A percentile compares a stretch with the other conserved stretches of the same genome.
Conservation (phyloP, 2,329 filamentous ascomycete genomes). For the Hymenoscyphus scutula region DNA sequence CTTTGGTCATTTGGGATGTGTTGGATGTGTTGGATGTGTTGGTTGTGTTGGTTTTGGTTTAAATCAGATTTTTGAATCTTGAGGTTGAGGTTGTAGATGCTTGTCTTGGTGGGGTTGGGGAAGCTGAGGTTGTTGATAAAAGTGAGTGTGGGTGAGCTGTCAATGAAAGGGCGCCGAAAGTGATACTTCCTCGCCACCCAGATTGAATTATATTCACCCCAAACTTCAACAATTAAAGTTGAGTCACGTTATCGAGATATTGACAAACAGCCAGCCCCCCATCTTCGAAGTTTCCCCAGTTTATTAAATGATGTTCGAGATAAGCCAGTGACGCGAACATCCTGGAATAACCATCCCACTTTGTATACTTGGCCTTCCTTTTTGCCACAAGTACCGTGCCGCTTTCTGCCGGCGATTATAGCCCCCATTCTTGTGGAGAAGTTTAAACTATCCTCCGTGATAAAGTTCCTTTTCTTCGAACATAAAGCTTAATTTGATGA, state of each 20-base stretch:
- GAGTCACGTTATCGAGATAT: conserved; percentile 3
- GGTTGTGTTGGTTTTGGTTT: background rate
- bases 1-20: conserved; percentile 9
- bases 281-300: background rate
- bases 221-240: background rate
- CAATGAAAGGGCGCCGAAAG: background rate
- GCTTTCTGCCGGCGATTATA: background rate
- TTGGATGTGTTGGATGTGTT: no score
- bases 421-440: background rate
- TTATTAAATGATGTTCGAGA: background rate
- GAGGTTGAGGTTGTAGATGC: background rate
- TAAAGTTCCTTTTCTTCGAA: background rate
- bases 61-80: no score
- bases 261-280: background rate
- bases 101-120: background rate
- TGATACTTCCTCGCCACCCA: background rate
- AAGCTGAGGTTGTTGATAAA: background rate
- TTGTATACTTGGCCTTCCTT: background rate
- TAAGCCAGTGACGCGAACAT: background rate
- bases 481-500: background rate
- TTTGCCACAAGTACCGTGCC: background rate
- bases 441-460: background rate
- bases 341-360: background rate
- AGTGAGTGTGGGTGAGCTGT: background rate
- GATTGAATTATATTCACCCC: background rate